Evolutionary conservation across 441 rosid genomes (phyloP), one percentile per base, ranked within the genome.

Genomic region (Viola pubescens): DNA sequence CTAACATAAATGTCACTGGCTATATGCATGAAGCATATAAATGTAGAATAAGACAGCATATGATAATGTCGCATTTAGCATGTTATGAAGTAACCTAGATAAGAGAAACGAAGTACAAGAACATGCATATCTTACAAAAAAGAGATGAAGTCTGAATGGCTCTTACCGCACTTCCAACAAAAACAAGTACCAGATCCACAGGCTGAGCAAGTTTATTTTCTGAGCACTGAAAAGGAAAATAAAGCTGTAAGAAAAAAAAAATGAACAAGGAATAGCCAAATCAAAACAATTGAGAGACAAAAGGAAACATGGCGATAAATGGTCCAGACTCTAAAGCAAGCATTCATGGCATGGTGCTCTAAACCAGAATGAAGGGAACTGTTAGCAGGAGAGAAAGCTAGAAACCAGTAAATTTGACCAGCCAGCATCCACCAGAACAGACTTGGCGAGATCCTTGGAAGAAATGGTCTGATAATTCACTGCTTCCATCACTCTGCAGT

Each of bases 151-250:
- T 26, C 34, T 2, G 34, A 2, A 26, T 26, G 52, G 50, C 61
- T 9, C 56, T 79, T 79, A 92, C 98, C 92, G 86, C 84, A 71
- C 82, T 80, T 63, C 98, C 96, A 45, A 90, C 79, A 80, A 94
- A 90, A 69, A 94, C 81, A 69, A 86, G 79, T 4, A 92, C 95
- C 40, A 90, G 73, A 70, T 85, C 96, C 65, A 79, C 75, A 50
- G 82, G 58, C 37, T 78, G 83, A 59, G 62, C 69, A 64, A 60
- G 67, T 63, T 83, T 76, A 76, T 77, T 76, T 66, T 67, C 79
- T 6, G 91, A 69, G 76, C 98, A 90, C 95, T 92, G 62, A 45
- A 58, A 34, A 53, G 41, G 8, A 12, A 61, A 50, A 11, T 58
- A 41, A 67, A 58, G 49, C 61, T 39, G 1, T 45, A 58, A 19